Evolutionary conservation across 208 protist genomes (phyloP).

Genomic region (Leishmania lainsoni): DNA sequence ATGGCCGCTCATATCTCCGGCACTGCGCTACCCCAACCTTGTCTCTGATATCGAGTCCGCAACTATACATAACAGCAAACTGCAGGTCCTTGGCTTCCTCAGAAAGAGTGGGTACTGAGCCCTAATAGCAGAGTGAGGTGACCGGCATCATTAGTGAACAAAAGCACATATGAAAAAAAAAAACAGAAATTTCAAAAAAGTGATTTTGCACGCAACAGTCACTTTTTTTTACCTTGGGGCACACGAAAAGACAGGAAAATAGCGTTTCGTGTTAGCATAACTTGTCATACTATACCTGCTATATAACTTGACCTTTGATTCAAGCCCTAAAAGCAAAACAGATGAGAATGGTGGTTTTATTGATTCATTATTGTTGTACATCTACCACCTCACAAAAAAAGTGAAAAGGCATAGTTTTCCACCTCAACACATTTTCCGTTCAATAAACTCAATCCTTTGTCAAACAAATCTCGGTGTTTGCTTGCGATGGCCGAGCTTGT

Average conservation of each 20-base stretch:
- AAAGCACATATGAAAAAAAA: not conserved
- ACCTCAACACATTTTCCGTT: not conserved
- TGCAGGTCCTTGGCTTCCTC: not conserved
- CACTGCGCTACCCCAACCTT: not conserved
- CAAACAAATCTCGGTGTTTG: constrained; percentile 24
- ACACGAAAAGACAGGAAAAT: not conserved
- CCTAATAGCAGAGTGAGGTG: not conserved
- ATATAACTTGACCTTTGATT: not conserved
- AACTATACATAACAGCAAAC: not conserved
- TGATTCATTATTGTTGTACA: not conserved
- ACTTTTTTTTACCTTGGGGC: not conserved
- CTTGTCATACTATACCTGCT: not conserved
- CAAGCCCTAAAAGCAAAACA: not conserved
- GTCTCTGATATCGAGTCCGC: not conserved
- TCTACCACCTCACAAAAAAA: not conserved
- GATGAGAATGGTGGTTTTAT: not conserved
- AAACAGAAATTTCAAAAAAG: not conserved
- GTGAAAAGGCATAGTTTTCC: not conserved
- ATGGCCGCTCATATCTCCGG: not conserved
- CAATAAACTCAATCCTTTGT: constrained; percentile 1
- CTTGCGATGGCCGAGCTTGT: constrained; percentile 68
- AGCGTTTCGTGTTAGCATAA: not conserved
- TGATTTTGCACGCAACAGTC: not conserved
- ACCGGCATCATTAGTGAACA: not conserved
- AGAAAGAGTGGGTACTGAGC: not conserved